Conservation (phyloP, 2,329 filamentous ascomycete species). For the Pseudocercospora vitis region DNA sequence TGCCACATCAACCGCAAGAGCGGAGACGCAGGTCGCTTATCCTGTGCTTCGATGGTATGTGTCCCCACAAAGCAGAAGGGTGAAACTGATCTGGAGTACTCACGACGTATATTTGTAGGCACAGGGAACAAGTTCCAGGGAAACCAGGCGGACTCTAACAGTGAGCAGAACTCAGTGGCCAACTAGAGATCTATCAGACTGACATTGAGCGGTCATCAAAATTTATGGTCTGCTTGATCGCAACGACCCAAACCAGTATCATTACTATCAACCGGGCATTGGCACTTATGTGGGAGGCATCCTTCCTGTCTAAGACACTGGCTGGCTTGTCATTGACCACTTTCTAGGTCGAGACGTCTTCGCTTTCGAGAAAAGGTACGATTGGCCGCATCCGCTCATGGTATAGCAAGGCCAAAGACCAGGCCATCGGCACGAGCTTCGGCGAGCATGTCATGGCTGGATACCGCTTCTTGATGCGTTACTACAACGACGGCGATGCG, state of each 20-base stretch:
- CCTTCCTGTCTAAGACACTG: too few species aligned
- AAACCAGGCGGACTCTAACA: slow-evolving; percentile 3
- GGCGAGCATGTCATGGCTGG: slow-evolving; percentile 80
- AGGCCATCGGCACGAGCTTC: slow-evolving; percentile 76
- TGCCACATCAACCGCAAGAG: neutral
- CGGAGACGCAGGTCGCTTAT: slow-evolving; percentile 2
- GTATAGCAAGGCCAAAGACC: slow-evolving; percentile 67
- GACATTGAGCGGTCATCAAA: neutral
- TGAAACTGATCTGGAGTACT: neutral
- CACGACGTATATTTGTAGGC: neutral
- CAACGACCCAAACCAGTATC: neutral
- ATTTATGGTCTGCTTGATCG: slow-evolving; percentile 2
- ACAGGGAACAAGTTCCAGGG: slow-evolving; percentile 6
- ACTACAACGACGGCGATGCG: slow-evolving; percentile 29
- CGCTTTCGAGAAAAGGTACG: neutral
- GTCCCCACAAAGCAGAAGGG: neutral
- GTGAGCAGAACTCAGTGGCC: neutral
- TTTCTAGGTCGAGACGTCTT: slow-evolving; percentile 7
- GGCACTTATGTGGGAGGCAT: slow-evolving; percentile 5
- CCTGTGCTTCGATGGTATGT: slow-evolving; percentile 3
- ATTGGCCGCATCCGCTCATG: slow-evolving; percentile 3
- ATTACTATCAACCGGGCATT: slow-evolving; percentile 4
- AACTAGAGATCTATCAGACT: neutral
- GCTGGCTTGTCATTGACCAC: too few species aligned
- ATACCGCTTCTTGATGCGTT: slow-evolving; percentile 49